phyloP scores from a whole-genome alignment of 176 grass and related monocot genomes.

The Echinochloa phyllopogon region DNA sequence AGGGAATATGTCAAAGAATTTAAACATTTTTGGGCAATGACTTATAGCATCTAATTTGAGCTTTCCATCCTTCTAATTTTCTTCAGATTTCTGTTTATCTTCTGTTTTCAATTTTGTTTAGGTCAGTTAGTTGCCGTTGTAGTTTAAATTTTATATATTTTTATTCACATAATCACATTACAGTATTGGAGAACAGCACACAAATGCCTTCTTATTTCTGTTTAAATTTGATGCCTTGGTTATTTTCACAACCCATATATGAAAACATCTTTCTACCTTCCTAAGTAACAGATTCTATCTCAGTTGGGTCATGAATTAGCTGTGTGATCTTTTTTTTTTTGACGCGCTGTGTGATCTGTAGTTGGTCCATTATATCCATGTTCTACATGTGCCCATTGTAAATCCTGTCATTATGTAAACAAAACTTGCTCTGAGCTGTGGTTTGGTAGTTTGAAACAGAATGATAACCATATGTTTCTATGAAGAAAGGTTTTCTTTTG shows the following conservation, averaged over 20 bases:
- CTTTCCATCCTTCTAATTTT: slow-evolving; percentile 7
- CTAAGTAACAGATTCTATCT: not conserved
- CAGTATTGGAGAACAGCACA: slow-evolving; percentile 24
- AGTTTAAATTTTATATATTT: not conserved
- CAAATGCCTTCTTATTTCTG: slow-evolving; percentile 21
- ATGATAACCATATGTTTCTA: not conserved
- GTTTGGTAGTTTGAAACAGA: slow-evolving; percentile 16
- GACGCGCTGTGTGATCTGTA: not conserved
- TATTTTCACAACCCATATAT: not conserved
- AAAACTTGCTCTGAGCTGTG: not conserved
- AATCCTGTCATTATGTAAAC: not conserved
- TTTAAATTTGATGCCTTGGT: not conserved
- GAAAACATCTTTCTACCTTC: slow-evolving; percentile 16
- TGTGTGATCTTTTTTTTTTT: not conserved
- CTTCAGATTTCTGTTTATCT: not conserved
- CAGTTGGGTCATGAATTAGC: not conserved
- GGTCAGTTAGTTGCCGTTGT: not conserved
- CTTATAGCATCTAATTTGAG: slow-evolving; percentile 3
- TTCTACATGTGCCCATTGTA: not conserved
- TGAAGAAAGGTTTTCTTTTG: not conserved
- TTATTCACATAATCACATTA: slow-evolving; percentile 9
- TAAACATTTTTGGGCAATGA: not conserved
- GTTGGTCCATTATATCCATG: slow-evolving; percentile 16
- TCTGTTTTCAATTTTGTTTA: not conserved
- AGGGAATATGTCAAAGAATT: not conserved